Base-by-base conservation (phyloP, 192 early-diverging fungal genomes). In the Coemansia sp. region DNA sequence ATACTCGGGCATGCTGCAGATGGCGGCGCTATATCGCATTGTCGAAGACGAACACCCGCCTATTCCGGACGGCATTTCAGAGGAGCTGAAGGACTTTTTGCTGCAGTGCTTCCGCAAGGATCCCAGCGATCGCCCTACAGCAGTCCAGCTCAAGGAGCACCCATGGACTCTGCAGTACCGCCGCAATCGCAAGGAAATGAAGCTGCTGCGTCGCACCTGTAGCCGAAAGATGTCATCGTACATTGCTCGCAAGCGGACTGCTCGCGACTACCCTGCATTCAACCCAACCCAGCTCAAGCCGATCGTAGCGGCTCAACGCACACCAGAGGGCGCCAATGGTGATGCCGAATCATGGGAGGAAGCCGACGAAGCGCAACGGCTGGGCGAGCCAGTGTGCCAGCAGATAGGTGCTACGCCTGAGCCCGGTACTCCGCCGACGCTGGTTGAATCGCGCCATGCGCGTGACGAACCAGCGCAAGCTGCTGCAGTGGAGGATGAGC, bases 21-120 rank as follows among this genome's bases (percentile, higher is more conserved):
- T 97, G 91, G 83, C 92, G 4, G 89, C 92, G 5, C 79, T 98
- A 15, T 98, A 93, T 72, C 85, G 87, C 54, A 97, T 98, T 58
- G 95, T 95, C 5, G 93, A 92, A 60, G 90, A 91, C 58, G 88
- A 91, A 10, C 79, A 83, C 40, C 93, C 93, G 21, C 91, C 93
- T 26, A 62, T 95, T 21, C 95, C 95, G 20, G 84, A 82, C 11
- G 78, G 80, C 7, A 82, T 92, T 17, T 92, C 92, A 0, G 70
- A 84, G 73, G 84, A 88, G 30, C 79, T 96, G 34, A 70, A 72
- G 32, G 83, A 90, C 60, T 98, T 98, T 64, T 67, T 98, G 35
- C 62, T 83, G 34, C 67, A 78, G 49, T 96, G 94, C 63, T 94
- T 96, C 62, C 82, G 86, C 52, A 94, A 95, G 52, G 83, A 92